Percentiles rank a stretch among this genome's conserved stretches.
phyloP scores from a whole-genome alignment of 2,329 filamentous ascomycete genomes.

The Ampelomyces quisqualis region DNA sequence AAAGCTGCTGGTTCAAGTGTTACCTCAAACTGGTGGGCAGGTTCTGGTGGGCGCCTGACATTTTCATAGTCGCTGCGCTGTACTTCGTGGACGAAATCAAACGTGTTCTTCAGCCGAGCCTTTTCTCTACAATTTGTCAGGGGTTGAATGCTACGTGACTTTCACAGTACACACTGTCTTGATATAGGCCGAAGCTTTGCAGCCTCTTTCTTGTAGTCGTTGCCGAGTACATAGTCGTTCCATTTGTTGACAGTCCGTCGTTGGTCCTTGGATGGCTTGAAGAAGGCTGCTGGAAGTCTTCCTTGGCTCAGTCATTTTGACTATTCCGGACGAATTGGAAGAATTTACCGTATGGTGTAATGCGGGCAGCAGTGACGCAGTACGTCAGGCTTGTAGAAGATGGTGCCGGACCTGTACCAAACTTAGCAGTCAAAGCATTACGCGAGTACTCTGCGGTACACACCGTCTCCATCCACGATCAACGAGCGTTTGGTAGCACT shows the following conservation, averaged over 20 bases:
- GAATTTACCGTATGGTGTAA: conserved; percentile 74
- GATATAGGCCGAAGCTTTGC: conserved; percentile 66
- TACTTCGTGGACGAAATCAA: conserved; percentile 65
- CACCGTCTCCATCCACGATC: conserved; percentile 78
- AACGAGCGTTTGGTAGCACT: conserved; percentile 70
- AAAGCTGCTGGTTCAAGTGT: conserved; percentile 70
- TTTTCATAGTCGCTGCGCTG: conserved; percentile 65
- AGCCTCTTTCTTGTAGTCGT: conserved; percentile 64
- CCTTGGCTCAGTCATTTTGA: conserved; percentile 10
- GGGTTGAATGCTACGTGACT: not conserved
- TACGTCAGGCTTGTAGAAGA: conserved; percentile 78
- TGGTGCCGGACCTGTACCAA: conserved; percentile 50
- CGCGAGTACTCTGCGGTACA: conserved; percentile 3
- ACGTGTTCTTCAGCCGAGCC: conserved; percentile 65
- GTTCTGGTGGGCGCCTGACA: conserved; percentile 60
- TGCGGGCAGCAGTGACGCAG: conserved; percentile 85
- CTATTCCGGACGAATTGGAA: no score
- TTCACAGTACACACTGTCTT: conserved; percentile 56
- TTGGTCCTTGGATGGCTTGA: conserved; percentile 70
- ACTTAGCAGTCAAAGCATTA: conserved; percentile 8
- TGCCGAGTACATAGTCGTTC: conserved; percentile 69
- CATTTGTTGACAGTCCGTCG: conserved; percentile 75
- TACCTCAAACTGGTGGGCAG: conserved; percentile 67
- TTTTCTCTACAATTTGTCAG: conserved; percentile 48
- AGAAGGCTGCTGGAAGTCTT: conserved; percentile 64